Percentiles rank a stretch among this genome's conserved stretches.
Conservation (phyloP, 2,329 filamentous ascomycete species). For the Fusarium sp. region DNA sequence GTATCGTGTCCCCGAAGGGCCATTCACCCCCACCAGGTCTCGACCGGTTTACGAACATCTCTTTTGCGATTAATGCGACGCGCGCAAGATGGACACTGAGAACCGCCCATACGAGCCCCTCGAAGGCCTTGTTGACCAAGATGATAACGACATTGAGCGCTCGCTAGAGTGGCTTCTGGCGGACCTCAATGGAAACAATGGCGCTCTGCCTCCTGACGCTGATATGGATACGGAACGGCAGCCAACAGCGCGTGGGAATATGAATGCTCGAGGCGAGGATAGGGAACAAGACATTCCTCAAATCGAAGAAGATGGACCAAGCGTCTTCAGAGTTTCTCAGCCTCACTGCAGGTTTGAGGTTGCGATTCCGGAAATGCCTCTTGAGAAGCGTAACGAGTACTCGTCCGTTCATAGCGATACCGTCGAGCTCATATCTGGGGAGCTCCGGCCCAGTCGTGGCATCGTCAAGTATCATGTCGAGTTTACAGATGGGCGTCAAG, state of each 20-base stretch:
- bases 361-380: constrained; percentile 40
- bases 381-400: constrained; percentile 44
- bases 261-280: not conserved
- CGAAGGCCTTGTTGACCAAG: not conserved
- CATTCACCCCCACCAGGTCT: constrained; percentile 3
- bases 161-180: constrained; percentile 11
- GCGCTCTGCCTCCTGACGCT: not conserved
- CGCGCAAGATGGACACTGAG: constrained; percentile 26
- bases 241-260: not conserved
- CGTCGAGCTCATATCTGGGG: constrained; percentile 49
- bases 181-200: not conserved
- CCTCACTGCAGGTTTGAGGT: constrained; percentile 41
- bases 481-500: constrained; percentile 56
- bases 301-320: not conserved
- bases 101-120: constrained; percentile 9
- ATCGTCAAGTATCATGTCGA: constrained; percentile 49
- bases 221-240: not conserved
- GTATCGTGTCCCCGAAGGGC: not conserved
- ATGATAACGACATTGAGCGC: constrained; percentile 7
- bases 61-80: not conserved
- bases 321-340: not conserved
- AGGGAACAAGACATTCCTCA: not conserved
- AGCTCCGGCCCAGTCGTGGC: constrained; percentile 38
- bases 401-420: constrained; percentile 45
- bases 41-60: not conserved